Evolutionary conservation across 1,284 basidiomycete genomes (phyloP).

Genomic region (Apiotrichum siamense): DNA sequence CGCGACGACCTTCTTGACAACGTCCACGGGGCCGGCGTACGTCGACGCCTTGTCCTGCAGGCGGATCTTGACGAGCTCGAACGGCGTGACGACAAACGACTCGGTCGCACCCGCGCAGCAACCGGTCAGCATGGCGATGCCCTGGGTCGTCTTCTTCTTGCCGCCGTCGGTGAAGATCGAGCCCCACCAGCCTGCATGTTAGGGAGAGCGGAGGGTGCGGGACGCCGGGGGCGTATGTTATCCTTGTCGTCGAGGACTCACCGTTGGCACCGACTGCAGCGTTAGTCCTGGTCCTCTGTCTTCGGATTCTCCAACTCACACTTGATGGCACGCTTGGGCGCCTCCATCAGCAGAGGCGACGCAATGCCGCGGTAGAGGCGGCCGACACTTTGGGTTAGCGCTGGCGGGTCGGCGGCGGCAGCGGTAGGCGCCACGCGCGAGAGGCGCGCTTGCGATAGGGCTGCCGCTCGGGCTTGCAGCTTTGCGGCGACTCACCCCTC

Average conservation of each 20-base stretch:
- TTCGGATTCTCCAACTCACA: conserved; percentile 64
- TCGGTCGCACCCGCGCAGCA: conserved; percentile 93
- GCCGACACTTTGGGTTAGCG: no score
- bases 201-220: not conserved
- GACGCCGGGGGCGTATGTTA: no score
- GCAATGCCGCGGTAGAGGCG: conserved; percentile 89
- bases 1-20: conserved; percentile 68
- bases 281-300: conserved; percentile 44
- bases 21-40: conserved; percentile 85
- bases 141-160: conserved; percentile 77
- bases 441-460: no score
- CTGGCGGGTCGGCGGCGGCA: no score
- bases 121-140: conserved; percentile 80
- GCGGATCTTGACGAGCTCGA: conserved; percentile 93
- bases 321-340: conserved; percentile 96
- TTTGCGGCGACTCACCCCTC: conserved; percentile 61
- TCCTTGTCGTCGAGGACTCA: no score
- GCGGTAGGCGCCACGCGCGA: no score
- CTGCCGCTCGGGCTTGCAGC: no score
- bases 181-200: conserved; percentile 91
- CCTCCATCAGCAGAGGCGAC: conserved; percentile 89
- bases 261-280: conserved; percentile 39
- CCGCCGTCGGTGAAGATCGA: conserved; percentile 55
- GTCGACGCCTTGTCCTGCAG: conserved; percentile 87
- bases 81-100: conserved; percentile 79